Evolutionary conservation across 2,329 filamentous ascomycete genomes (phyloP).

Genomic region (Fusarium equiseti): DNA sequence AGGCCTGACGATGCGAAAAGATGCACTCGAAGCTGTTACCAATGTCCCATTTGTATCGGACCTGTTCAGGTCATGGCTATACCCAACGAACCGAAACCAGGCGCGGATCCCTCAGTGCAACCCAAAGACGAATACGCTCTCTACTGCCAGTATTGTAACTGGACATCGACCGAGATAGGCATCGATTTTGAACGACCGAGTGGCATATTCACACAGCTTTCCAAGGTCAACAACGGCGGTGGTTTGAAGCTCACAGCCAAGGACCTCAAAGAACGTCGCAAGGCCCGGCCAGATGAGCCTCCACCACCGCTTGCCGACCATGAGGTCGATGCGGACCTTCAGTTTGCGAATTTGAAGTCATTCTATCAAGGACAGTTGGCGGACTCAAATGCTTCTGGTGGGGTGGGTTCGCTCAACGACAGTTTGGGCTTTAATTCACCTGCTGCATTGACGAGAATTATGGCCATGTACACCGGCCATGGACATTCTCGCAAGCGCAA

Average conservation of each 20-base stretch:
- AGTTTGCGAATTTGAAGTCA: slow-evolving; percentile 78
- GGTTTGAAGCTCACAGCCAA: slow-evolving; percentile 62
- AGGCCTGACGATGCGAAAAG: slow-evolving; percentile 58
- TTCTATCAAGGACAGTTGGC: slow-evolving; percentile 87
- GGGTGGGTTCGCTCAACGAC: slow-evolving; percentile 55
- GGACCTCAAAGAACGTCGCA: slow-evolving; percentile 65
- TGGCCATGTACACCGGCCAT: slow-evolving; percentile 85
- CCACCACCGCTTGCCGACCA: slow-evolving; percentile 56
- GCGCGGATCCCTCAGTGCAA: slow-evolving; percentile 53
- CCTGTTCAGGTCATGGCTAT: slow-evolving; percentile 81
- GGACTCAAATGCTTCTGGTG: slow-evolving; percentile 66
- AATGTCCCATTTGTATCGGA: slow-evolving; percentile 89
- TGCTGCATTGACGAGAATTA: slow-evolving; percentile 85
- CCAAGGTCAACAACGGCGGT: slow-evolving; percentile 75
- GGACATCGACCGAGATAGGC: slow-evolving; percentile 89
- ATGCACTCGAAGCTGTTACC: slow-evolving; percentile 94
- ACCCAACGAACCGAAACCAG: slow-evolving; percentile 60
- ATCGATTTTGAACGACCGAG: slow-evolving; percentile 91
- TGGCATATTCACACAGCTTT: slow-evolving; percentile 84
- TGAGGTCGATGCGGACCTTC: slow-evolving; percentile 72
- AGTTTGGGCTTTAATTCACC: slow-evolving; percentile 76
- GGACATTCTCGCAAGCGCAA: slow-evolving; percentile 73
- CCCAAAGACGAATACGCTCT: slow-evolving; percentile 76
- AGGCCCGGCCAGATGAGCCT: slow-evolving; percentile 57
- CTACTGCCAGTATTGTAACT: slow-evolving; percentile 90